phyloP scores from a whole-genome alignment of 179 eudicot species.

The Drosera spatulata region DNA sequence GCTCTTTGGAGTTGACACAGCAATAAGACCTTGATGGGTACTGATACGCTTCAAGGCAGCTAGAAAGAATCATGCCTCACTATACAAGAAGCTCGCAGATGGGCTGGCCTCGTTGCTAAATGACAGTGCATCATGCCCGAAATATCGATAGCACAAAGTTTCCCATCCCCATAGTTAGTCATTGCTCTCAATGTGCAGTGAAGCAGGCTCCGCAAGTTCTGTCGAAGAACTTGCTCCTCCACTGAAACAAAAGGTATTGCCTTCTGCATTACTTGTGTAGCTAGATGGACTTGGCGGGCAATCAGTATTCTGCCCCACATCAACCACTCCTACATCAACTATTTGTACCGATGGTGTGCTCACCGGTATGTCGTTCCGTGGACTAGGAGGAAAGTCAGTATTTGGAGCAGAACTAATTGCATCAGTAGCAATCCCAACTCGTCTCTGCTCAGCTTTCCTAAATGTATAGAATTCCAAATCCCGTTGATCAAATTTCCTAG shows the following conservation, averaged over 20 bases:
- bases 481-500: conserved; percentile 5
- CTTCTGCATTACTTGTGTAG: conserved; percentile 10
- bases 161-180: too few species aligned
- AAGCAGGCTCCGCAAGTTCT: conserved; percentile 2
- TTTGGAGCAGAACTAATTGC: too few species aligned
- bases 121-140: too few species aligned
- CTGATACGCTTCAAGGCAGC: too few species aligned
- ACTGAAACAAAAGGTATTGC: conserved; percentile 2
- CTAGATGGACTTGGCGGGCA: conserved; percentile 16
- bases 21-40: too few species aligned
- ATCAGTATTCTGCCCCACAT: conserved; percentile 7
- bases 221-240: conserved; percentile 4
- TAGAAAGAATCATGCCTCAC: too few species aligned
- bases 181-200: background rate
- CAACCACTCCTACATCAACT: background rate
- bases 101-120: too few species aligned
- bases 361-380: too few species aligned
- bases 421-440: background rate
- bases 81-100: too few species aligned
- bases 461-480: conserved; percentile 13
- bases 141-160: too few species aligned
- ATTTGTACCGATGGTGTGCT: background rate
- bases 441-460: conserved; percentile 4
- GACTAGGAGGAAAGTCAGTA: too few species aligned
- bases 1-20: too few species aligned